A percentile compares a stretch with the other conserved stretches of the same genome.
Evolutionary conservation across 2,329 filamentous ascomycete species (phyloP).

Genomic region (Microcyclosporella mali): DNA sequence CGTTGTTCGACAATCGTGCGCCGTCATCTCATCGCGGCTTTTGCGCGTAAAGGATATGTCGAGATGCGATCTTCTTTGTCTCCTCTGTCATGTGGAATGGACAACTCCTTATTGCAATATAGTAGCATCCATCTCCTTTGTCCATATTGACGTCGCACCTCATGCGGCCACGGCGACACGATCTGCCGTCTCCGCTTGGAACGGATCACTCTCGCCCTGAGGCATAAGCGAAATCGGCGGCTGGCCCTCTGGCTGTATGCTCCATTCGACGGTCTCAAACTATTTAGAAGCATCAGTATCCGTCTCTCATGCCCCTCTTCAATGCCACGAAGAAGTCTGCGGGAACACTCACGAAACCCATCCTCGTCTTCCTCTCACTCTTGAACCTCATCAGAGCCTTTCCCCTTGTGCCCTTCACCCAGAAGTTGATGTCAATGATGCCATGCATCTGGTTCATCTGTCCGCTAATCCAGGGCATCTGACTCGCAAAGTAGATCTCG

Average conservation of each 20-base stretch:
- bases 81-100: too few species aligned
- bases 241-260: constrained; percentile 62
- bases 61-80: too few species aligned
- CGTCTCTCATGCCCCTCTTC: constrained; percentile 1
- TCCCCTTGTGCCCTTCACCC: constrained; percentile 71
- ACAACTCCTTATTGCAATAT: too few species aligned
- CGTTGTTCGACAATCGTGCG: too few species aligned
- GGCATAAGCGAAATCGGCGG: constrained; percentile 66
- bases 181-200: not conserved
- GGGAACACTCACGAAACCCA: constrained; percentile 47
- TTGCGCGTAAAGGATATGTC: too few species aligned
- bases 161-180: not conserved
- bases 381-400: constrained; percentile 73
- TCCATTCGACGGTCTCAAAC: constrained; percentile 91
- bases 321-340: not conserved
- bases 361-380: constrained; percentile 63
- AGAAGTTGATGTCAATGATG: constrained; percentile 77
- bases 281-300: constrained; percentile 28
- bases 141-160: not conserved
- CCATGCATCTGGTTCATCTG: constrained; percentile 93
- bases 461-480: constrained; percentile 45
- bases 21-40: too few species aligned
- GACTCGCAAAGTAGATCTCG: constrained; percentile 47
- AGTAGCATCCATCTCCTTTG: too few species aligned
- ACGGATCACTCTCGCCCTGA: not conserved